Evolutionary conservation across 2,329 filamentous ascomycete species (phyloP), one percentile per base, ranked within the genome.

Genomic region (Didymella segeticola): DNA sequence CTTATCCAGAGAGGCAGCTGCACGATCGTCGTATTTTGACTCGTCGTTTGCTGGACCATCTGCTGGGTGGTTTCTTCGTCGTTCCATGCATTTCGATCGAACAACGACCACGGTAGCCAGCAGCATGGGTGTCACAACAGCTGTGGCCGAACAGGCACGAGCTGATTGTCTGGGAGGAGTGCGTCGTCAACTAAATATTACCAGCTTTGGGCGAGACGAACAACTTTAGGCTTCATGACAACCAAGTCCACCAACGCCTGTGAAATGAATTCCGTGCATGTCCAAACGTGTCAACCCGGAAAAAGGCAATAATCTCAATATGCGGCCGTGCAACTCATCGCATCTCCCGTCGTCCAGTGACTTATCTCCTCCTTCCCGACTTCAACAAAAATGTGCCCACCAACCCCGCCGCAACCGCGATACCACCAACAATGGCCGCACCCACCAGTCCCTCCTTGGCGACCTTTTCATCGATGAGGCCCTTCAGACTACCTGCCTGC

Each of bases 401-500:
- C 14, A 97, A 87, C n/a, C 93, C 95, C 2, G 93, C 95, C 2
- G 91, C 93, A 57, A 98, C 88, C 47, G 93, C 93, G 50, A 98
- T 85, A 26, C 95, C 93, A 58, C 93, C 93, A 36, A 98, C 86
- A 72, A 99, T 98, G 36, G 95, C 95, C 52, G 96, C 92, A 37
- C 95, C 95, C 79, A 98, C 84, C 58, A 99, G 76, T 0, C 95
- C 95, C 78, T 99, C 95, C 80, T 89, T 96, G 50, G 92, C 89
- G 57, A 99, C 95, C 80, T 93, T 96, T 72, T 98, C 93, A 75
- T 99, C 93, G 68, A 99, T 96, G 73, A 98, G 79, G 38, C 87
- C 83, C 68, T 90, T 87, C 76, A 99, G 79, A 76, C 96, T 96
- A 50, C 87, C 83, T 22, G 93, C 92, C 78, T 99, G 95, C 69